Evolutionary conservation across 2,329 filamentous ascomycete genomes (phyloP).

Genomic region (Coniosporium tulheliwenetii): DNA sequence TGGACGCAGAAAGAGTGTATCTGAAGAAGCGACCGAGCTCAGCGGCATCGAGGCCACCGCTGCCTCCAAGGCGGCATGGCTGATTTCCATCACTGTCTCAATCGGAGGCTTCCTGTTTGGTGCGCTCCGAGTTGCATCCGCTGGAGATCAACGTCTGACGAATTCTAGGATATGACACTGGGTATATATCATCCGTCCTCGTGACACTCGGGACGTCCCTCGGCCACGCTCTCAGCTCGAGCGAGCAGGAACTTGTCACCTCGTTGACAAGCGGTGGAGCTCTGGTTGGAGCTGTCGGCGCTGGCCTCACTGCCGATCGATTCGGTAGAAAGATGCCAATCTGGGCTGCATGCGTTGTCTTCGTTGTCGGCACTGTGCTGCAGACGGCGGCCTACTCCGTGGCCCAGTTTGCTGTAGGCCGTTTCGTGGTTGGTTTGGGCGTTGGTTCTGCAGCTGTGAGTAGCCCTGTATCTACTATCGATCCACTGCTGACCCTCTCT

Average conservation of each 20-base stretch:
- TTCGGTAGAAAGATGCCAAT: slow-evolving; percentile 46
- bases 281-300: slow-evolving; percentile 26
- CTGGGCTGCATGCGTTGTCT: slow-evolving; percentile 32
- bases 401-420: background rate
- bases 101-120: slow-evolving; percentile 16
- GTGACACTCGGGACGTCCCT: slow-evolving; percentile 25
- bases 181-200: slow-evolving; percentile 28
- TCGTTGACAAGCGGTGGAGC: slow-evolving; percentile 35
- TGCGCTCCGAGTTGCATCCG: background rate
- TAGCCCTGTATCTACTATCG: no score
- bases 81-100: slow-evolving; percentile 21
- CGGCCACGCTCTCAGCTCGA: slow-evolving; percentile 20
- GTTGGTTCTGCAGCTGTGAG: background rate
- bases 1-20: no score
- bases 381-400: background rate
- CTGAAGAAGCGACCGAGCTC: no score
- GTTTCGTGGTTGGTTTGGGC: background rate
- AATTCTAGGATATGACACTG: slow-evolving; percentile 29
- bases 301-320: slow-evolving; percentile 2
- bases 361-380: background rate
- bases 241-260: slow-evolving; percentile 36
- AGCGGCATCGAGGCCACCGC: slow-evolving; percentile 16
- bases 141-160: background rate
- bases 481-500: no score
- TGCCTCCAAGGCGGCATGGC: slow-evolving; percentile 22